Conservation (phyloP, 2,329 filamentous ascomycete species). For the Ceratocystis albifundus region DNA sequence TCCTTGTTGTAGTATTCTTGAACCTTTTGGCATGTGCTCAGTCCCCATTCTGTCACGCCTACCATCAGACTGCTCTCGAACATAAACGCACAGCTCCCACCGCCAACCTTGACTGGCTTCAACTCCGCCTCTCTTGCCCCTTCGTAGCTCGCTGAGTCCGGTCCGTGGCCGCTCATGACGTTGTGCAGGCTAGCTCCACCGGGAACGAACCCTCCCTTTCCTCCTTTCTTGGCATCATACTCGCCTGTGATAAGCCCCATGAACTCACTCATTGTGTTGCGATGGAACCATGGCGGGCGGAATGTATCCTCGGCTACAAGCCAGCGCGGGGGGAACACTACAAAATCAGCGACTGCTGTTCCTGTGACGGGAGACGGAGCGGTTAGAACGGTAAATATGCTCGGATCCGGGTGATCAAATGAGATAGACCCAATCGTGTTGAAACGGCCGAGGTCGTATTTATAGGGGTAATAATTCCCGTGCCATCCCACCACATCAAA, state of each 20-base stretch:
- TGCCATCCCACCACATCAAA: constrained; percentile 76
- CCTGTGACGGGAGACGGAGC: constrained; percentile 49
- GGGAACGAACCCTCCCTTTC: constrained; percentile 43
- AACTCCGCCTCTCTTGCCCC: constrained; percentile 45
- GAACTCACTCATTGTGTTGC: constrained; percentile 56
- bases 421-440: constrained; percentile 61
- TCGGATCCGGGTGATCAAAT: constrained; percentile 67
- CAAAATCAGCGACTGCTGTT: constrained; percentile 58
- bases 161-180: constrained; percentile 57
- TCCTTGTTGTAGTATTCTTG: constrained; percentile 64
- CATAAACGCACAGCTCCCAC: constrained; percentile 55
- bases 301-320: constrained; percentile 58
- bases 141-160: constrained; percentile 46
- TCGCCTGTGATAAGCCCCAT: constrained; percentile 48
- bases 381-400: constrained; percentile 62
- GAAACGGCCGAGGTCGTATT: constrained; percentile 70
- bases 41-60: constrained; percentile 59
- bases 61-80: constrained; percentile 60
- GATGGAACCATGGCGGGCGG: constrained; percentile 61
- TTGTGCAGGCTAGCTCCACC: constrained; percentile 55
- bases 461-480: constrained; percentile 68
- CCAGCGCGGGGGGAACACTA: constrained; percentile 63
- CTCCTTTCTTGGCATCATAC: constrained; percentile 52
- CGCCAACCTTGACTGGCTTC: constrained; percentile 46
- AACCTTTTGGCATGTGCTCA: constrained; percentile 46